phyloP scores from a whole-genome alignment of 2,329 filamentous ascomycete species.

The Pyrenophora seminiperda region DNA sequence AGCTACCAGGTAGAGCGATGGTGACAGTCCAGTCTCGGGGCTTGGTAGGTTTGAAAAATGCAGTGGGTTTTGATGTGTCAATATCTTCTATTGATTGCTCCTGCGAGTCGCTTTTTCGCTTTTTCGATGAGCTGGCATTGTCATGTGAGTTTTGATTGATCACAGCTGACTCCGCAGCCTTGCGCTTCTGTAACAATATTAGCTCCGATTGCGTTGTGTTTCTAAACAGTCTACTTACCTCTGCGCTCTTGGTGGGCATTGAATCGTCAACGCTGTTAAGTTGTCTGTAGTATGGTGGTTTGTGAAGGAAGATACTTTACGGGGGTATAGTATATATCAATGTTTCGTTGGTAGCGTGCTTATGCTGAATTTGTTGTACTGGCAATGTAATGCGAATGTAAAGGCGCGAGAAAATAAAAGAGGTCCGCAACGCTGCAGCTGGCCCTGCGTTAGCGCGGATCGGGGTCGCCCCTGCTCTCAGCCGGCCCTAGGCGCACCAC shows the following conservation, averaged over 20 bases:
- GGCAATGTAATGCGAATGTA: too few relatives aligned
- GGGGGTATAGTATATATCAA: too few relatives aligned
- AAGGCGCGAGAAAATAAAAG: conserved; percentile 1
- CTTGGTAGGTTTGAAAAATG: conserved; percentile 67
- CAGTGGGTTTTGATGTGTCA: conserved; percentile 70
- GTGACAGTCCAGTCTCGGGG: conserved; percentile 76
- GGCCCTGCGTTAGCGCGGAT: conserved; percentile 26
- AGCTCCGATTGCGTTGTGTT: not conserved
- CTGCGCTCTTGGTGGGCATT: conserved; percentile 11
- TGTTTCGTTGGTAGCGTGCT: not conserved
- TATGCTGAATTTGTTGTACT: too few relatives aligned
- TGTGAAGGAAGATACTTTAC: not conserved
- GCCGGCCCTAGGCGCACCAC: not conserved
- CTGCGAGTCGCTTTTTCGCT: conserved; percentile 20
- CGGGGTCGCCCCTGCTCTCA: conserved; percentile 12
- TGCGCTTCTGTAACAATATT: conserved; percentile 27
- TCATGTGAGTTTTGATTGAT: conserved; percentile 21
- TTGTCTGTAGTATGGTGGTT: not conserved
- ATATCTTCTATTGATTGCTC: conserved; percentile 21
- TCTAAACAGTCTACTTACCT: conserved; percentile 4
- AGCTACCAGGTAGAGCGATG: conserved; percentile 77
- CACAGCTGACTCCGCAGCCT: conserved; percentile 24
- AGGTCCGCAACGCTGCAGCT: conserved; percentile 1
- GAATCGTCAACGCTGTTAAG: not conserved
- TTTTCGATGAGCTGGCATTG: conserved; percentile 21